Evolutionary conservation across 371 early-diverging fungal genomes (phyloP).

Genomic region (Dichotomocladium elegans): DNA sequence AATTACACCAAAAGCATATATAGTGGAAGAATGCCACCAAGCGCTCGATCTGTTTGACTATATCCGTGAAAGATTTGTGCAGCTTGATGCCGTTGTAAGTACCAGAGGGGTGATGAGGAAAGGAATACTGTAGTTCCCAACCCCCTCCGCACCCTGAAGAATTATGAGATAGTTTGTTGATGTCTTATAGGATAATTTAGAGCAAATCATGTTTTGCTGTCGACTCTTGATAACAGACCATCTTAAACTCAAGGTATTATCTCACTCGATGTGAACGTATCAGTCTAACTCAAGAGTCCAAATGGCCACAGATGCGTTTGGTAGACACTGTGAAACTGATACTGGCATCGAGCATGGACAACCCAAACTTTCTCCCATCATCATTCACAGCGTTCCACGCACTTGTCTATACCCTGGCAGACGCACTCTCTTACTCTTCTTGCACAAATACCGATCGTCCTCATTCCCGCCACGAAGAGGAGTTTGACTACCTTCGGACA

Average conservation of each 20-base stretch:
- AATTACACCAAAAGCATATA: background rate
- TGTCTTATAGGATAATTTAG: slow-evolving; percentile 39
- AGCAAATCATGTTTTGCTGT: slow-evolving; percentile 38
- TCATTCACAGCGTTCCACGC: slow-evolving; percentile 36
- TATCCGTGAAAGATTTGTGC: slow-evolving; percentile 30
- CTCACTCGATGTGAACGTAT: too few species aligned
- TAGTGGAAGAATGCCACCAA: slow-evolving; percentile 40
- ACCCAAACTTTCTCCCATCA: slow-evolving; percentile 31
- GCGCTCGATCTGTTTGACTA: slow-evolving; percentile 47
- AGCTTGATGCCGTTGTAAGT: slow-evolving; percentile 31
- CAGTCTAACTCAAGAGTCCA: too few species aligned
- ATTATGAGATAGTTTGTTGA: background rate
- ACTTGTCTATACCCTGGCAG: slow-evolving; percentile 37
- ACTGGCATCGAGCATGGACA: slow-evolving; percentile 19
- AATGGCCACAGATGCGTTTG: slow-evolving; percentile 23
- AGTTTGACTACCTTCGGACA: slow-evolving; percentile 12
- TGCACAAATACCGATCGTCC: slow-evolving; percentile 2
- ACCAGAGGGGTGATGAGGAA: background rate
- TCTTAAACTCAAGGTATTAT: slow-evolving; percentile 34
- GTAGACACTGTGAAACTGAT: slow-evolving; percentile 21
- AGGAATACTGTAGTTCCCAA: background rate
- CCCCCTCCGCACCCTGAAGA: too few species aligned
- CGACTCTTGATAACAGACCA: slow-evolving; percentile 25
- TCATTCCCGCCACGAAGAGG: slow-evolving; percentile 6
- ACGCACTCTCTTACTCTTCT: slow-evolving; percentile 22